Evolutionary conservation across 2,329 filamentous ascomycete genomes (phyloP), one percentile per base, ranked within the genome.

Genomic region (Cadophora luteo-olivacea): DNA sequence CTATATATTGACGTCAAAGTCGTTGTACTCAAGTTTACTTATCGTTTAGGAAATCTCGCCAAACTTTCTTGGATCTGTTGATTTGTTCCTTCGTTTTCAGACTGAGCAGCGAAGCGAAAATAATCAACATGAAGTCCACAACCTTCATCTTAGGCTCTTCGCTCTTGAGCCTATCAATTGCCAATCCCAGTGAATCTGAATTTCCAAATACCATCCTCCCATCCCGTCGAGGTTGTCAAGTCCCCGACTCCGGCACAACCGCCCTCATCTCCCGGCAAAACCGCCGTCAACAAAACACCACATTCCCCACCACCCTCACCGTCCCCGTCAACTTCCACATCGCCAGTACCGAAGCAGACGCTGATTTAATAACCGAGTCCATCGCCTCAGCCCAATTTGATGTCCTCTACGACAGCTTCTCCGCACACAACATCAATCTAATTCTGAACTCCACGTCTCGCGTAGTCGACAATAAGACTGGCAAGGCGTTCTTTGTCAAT

Each of bases 271-370:
- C 51, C 12, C 62, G 54, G 4, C 52, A 65, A 29, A 58, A 11
- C 45, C 61, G 45, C 2, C 41, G 54, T 48, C 49, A 49, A 25
- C 24, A 65, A 49, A 58, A 49, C 38, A 65, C 22, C 45, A 49
- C 52, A 12, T 45, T 64, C 22, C 62, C 62, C 8, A 4, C 16
- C 8, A 64, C n/a, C 63, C 41, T 65, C 24, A 65, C 63, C 24
- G 63, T 65, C 16, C 36, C 38, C 6, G 63, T 65, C 3, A 33
- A 65, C 48, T 65, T 65, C 48, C 63, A 65, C 25, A 65, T 65
- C n/a, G 63, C 63, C 25, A 58, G 52, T 24, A 49, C 52, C 29
- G 63, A 65, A 24, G 38, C 22, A 0, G 63, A 65, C 22, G 52
- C 52, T 9, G 4, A 29, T 11, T 51, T 65, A 8, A 48, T 65